These are phyloP conservation scores for Umbelopsis vinacea DNA, from an alignment of 192 early-diverging fungal genomes.

Conservation along the genomic window DNA sequence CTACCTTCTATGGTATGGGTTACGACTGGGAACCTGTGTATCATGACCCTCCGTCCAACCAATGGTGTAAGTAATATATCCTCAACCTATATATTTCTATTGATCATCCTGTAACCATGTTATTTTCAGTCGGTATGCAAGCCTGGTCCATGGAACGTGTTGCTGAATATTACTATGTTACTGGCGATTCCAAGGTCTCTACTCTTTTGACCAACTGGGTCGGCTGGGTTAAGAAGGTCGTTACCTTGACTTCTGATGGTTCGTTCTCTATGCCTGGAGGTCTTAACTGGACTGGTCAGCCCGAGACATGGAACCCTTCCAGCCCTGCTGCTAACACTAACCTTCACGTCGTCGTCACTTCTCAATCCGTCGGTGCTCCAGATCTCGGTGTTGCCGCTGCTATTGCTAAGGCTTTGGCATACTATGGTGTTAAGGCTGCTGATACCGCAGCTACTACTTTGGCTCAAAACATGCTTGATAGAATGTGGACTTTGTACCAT, in stretches of 20 bases:
- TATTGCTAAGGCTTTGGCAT: neutral
- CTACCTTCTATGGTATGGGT: neutral
- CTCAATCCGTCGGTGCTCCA: neutral
- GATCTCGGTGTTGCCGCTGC: constrained; percentile 1
- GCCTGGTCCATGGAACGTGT: constrained; percentile 6
- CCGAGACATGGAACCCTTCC: neutral
- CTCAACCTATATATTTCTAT: neutral
- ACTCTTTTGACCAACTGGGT: neutral
- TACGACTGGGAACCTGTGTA: constrained; percentile 5
- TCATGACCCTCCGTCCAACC: constrained; percentile 1
- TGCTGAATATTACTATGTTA: neutral
- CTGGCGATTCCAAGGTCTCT: neutral
- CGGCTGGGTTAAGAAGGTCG: constrained; percentile 4
- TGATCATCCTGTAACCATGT: neutral
- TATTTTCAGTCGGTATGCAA: neutral
- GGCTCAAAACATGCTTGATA: neutral
- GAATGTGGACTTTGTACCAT: constrained; percentile 1
- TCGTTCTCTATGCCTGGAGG: neutral
- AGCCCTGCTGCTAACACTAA: constrained; percentile 4
- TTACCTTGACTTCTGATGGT: neutral
- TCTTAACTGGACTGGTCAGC: constrained; percentile 5
- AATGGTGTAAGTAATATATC: neutral
- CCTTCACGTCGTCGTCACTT: neutral
- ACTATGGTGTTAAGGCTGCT: neutral
- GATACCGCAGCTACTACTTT: neutral